Conservation (phyloP, 441 rosid species). For the Cnidoscolus chayamansa region DNA sequence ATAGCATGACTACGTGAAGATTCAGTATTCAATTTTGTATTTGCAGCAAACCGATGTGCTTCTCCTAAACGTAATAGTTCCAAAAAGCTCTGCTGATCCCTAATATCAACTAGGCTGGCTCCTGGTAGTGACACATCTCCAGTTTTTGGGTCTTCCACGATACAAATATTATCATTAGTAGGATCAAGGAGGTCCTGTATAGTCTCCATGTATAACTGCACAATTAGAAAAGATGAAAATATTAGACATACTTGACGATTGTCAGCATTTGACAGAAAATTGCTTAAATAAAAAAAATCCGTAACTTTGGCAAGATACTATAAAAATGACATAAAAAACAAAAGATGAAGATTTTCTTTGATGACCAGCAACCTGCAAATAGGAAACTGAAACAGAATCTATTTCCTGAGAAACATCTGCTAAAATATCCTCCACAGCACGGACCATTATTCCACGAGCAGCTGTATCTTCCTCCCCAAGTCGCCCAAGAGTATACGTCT, state of each 20-base stretch:
- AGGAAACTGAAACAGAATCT: conserved; percentile 76
- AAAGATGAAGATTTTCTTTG: background rate
- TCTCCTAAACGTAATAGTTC: conserved; percentile 82
- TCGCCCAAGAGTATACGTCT: conserved; percentile 94
- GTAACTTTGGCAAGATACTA: background rate
- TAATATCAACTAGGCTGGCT: conserved; percentile 74
- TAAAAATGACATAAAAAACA: background rate
- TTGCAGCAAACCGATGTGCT: conserved; percentile 96
- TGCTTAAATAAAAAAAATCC: background rate
- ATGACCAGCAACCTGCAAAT: conserved; percentile 67
- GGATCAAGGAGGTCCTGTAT: conserved; percentile 98
- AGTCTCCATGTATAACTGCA: conserved; percentile 98
- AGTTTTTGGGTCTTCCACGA: conserved; percentile 88
- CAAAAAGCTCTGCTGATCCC: conserved; percentile 73
- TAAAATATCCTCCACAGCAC: conserved; percentile 96
- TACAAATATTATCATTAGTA: conserved; percentile 75
- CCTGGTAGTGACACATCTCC: conserved; percentile 97
- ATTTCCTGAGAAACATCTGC: conserved; percentile 64
- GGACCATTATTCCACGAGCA: conserved; percentile 98
- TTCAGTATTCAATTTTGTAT: conserved; percentile 90
- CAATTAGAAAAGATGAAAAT: conserved; percentile 22
- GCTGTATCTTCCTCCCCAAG: conserved; percentile 96
- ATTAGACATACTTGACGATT: conserved; percentile 13
- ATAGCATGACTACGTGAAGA: conserved; percentile 97
- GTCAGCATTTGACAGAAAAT: background rate